These are phyloP conservation scores for Dianthus caryophyllus DNA, from an alignment of 148 eudicot genomes.

Conservation along the genomic window DNA sequence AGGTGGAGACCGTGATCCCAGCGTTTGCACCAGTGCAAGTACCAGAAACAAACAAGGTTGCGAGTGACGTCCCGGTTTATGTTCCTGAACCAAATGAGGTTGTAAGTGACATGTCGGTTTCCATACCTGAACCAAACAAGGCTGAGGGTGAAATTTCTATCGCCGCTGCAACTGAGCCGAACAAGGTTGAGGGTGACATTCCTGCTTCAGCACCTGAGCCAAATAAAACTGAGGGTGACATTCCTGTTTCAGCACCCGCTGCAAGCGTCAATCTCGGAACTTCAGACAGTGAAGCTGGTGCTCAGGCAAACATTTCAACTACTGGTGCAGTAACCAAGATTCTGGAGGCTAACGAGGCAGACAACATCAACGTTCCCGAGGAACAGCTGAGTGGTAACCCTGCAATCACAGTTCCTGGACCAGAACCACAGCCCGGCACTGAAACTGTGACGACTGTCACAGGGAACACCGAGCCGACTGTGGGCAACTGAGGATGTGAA, in stretches of 20 bases:
- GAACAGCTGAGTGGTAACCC: slow-evolving; percentile 16
- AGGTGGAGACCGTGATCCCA: not conserved
- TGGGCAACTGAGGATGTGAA: slow-evolving; percentile 4
- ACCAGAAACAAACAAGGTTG: not conserved
- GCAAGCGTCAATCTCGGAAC: not conserved
- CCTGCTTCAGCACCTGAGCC: not conserved
- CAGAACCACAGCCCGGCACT: not conserved
- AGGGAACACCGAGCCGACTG: slow-evolving; percentile 6
- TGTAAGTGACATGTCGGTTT: no score
- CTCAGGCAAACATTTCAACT: not conserved
- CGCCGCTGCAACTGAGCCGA: not conserved
- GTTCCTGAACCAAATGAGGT: not conserved
- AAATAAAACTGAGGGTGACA: not conserved
- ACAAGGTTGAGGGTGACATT: not conserved
- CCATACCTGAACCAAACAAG: not conserved
- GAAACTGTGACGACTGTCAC: not conserved
- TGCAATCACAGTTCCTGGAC: slow-evolving; percentile 5
- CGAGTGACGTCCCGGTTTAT: not conserved
- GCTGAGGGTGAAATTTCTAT: not conserved
- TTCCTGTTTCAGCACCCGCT: not conserved
- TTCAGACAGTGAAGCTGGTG: not conserved
- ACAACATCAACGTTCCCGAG: not conserved
- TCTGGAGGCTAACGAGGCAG: slow-evolving; percentile 9
- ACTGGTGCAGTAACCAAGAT: not conserved
- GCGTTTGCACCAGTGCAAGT: not conserved